Base-by-base conservation (phyloP, 108 stramenopile species). In the Schizochytrium sp. region DNA sequence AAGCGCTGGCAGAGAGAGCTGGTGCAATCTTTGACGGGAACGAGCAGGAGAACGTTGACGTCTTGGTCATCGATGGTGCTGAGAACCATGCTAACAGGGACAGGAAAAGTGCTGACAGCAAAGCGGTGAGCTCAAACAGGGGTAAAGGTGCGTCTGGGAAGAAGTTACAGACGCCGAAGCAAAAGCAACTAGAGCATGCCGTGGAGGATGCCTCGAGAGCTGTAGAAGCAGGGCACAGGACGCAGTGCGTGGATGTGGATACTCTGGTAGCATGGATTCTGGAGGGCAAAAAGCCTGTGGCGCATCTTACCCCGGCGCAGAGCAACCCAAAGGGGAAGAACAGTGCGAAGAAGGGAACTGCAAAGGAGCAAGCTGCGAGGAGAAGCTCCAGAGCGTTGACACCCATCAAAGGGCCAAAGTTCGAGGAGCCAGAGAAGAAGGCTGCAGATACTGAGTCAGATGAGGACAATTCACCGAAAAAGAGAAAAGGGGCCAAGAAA, bases 11-110 rank as follows among this genome's bases (percentile, higher is more conserved):
- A 38, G 64, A 69, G 64, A 38, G 64, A 0, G 2, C 64, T 8
- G 64, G 2, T 38, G 64, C 42, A 7, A 28, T 44, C 28, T 69
- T 44, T 69, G 64, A 44, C 28, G 64, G 42, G 40, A 44, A 69
- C 28, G 64, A 69, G 42, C 64, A 69, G 64, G 64, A 69, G 44
- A 69, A 69, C 44, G 64, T 69, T 7, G 64, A 69, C 64, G 64
- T 69, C 28, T 38, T 69, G 12, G 44, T 69, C 28, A 44, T 69
- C 0, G 64, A 69, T 42, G 7, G 10, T 69, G 0, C 64, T 69
- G 7, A 38, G 17, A 42, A 8, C 12, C 28, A 28, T 28, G 28
- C 28, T 28, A 28, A 28, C 28, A 28, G 28, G 28, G 28, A 28
- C 28, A 28, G 28, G 28, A 28, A 28, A 28, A 28, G 28, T 28